Evolutionary conservation across 1,284 basidiomycete genomes (phyloP).

Genomic region (Takashimella koratensis): DNA sequence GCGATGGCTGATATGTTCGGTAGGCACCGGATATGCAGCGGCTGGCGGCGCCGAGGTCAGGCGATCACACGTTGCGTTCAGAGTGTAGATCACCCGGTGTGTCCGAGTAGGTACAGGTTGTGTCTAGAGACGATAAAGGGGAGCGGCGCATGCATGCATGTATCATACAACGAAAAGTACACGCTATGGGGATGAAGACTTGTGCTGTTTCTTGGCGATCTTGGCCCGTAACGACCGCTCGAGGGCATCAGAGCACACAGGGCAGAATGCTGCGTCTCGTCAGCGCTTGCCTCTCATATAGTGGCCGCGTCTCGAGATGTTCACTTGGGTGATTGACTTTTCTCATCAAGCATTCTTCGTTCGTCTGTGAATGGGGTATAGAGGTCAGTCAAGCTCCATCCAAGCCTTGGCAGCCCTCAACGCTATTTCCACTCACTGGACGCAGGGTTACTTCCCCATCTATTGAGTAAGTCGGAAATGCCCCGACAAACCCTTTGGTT

Average conservation of each 20-base stretch:
- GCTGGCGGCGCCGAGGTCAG: slow-evolving; percentile 78
- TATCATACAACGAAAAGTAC: too few species aligned
- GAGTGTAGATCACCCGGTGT: slow-evolving; percentile 39
- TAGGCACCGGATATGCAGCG: slow-evolving; percentile 82
- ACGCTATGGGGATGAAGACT: too few species aligned
- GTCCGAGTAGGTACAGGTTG: too few species aligned
- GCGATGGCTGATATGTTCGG: too few species aligned
- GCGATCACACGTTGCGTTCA: slow-evolving; percentile 35
- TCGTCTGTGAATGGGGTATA: slow-evolving; percentile 52
- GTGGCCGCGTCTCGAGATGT: background rate
- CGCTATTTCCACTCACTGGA: slow-evolving; percentile 32
- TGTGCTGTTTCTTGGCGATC: slow-evolving; percentile 14
- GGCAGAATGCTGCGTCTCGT: slow-evolving; percentile 61
- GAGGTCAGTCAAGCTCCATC: background rate
- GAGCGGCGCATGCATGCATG: too few species aligned
- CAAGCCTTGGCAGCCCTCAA: too few species aligned
- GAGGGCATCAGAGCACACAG: slow-evolving; percentile 67
- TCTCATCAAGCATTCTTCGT: slow-evolving; percentile 81
- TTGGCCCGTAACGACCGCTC: slow-evolving; percentile 15
- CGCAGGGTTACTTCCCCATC: slow-evolving; percentile 36
- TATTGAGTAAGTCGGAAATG: slow-evolving; percentile 64
- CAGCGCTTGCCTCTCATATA: background rate
- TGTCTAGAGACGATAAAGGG: too few species aligned
- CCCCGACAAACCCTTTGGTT: slow-evolving; percentile 60
- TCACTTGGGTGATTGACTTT: slow-evolving; percentile 53